These are phyloP conservation scores for Yarrowia phangngaensis DNA, from an alignment of 805 yeast genomes.

Conservation along the genomic window DNA sequence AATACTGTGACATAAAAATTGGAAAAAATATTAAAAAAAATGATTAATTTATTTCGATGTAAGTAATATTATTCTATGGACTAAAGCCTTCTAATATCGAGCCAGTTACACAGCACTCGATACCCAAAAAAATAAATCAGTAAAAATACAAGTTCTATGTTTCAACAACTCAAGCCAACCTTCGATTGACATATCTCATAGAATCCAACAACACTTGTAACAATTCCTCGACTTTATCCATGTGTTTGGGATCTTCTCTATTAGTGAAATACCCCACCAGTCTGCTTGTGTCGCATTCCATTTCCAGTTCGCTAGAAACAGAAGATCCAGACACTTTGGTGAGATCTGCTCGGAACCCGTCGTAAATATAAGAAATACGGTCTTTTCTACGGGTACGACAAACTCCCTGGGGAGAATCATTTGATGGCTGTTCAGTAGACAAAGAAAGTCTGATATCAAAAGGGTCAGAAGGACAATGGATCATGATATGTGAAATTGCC, in stretches of 20 bases:
- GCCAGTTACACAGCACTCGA: no score
- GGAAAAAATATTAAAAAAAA: no score
- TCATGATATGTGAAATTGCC: slow-evolving; percentile 18
- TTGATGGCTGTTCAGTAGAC: slow-evolving; percentile 6
- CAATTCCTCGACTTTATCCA: slow-evolving; percentile 25
- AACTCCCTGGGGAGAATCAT: slow-evolving; percentile 9
- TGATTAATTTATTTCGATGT: no score
- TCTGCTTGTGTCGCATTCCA: slow-evolving; percentile 6
- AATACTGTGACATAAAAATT: no score
- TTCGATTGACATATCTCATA: slow-evolving; percentile 8
- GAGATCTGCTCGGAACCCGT: slow-evolving; percentile 18
- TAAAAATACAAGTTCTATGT: no score
- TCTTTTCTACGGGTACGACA: slow-evolving; percentile 11
- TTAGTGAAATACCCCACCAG: slow-evolving; percentile 20
- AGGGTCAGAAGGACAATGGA: slow-evolving; percentile 16
- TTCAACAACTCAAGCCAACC: not conserved
- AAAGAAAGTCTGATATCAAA: slow-evolving; percentile 4
- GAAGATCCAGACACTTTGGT: slow-evolving; percentile 34
- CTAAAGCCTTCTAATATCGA: no score
- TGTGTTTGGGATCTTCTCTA: not conserved
- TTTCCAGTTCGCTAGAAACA: slow-evolving; percentile 9
- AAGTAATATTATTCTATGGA: no score
- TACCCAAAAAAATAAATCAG: no score
- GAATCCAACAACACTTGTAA: slow-evolving; percentile 22
- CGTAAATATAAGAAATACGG: slow-evolving; percentile 12